phyloP scores from a whole-genome alignment of 225 moss, liverwort and hornwort species.

The Marchantia paleacea region DNA sequence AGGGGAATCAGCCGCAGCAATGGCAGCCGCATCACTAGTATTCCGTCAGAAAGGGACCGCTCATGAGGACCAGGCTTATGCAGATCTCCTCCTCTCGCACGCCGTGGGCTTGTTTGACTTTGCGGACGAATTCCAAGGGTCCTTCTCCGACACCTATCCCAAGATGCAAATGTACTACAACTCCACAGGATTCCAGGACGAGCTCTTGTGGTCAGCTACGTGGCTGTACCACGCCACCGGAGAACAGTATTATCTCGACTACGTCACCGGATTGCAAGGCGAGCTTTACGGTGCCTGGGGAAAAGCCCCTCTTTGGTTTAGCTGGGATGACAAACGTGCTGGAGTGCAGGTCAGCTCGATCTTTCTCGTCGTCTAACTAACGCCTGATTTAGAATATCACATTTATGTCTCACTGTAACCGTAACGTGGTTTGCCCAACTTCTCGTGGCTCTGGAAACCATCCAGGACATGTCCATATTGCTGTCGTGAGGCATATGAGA shows the following conservation, averaged over 20 bases:
- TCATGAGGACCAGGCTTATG: constrained; percentile 52
- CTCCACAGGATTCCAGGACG: constrained; percentile 84
- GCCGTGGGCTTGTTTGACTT: constrained; percentile 47
- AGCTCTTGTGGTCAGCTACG: constrained; percentile 83
- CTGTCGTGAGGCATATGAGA: too few species aligned
- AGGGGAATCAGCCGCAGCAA: constrained; percentile 83
- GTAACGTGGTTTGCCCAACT: too few species aligned
- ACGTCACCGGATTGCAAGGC: constrained; percentile 48
- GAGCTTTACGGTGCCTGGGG: constrained; percentile 55
- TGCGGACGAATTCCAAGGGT: constrained; percentile 25
- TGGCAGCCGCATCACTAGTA: constrained; percentile 87
- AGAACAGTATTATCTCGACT: constrained; percentile 45
- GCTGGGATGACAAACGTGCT: constrained; percentile 88
- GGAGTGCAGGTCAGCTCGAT: constrained; percentile 62
- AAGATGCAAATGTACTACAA: constrained; percentile 55
- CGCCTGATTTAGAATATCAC: too few species aligned
- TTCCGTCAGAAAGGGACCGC: constrained; percentile 59
- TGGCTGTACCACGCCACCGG: constrained; percentile 93
- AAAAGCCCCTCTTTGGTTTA: constrained; percentile 64
- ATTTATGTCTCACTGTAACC: too few species aligned
- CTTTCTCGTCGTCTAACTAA: not conserved
- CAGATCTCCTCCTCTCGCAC: constrained; percentile 59
- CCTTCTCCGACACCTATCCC: constrained; percentile 37
- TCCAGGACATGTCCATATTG: too few species aligned
- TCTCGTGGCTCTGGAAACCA: too few species aligned